These are phyloP conservation scores for Xylaria arbuscula DNA, from an alignment of 2,329 filamentous ascomycete species.

Conservation along the genomic window DNA sequence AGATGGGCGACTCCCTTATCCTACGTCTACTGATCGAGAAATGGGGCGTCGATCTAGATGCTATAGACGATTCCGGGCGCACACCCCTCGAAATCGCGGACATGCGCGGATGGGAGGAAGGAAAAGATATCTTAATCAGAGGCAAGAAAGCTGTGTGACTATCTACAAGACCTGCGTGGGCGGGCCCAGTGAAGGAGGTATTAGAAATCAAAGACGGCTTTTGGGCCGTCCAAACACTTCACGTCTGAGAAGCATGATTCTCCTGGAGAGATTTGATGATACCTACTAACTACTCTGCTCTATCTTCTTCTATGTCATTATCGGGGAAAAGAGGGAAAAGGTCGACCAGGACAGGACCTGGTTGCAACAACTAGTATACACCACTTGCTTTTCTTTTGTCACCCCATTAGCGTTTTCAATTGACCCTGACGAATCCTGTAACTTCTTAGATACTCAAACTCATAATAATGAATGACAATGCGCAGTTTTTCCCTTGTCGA, in stretches of 20 bases:
- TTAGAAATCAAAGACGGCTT: constrained; percentile 33
- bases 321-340: background rate
- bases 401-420: background rate
- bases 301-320: constrained; percentile 6
- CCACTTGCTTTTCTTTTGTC: background rate
- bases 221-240: constrained; percentile 11
- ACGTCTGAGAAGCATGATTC: constrained; percentile 1
- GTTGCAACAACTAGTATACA: background rate
- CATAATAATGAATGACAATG: background rate
- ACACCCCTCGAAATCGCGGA: constrained; percentile 68
- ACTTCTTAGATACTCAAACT: background rate
- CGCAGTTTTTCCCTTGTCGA: background rate
- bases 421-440: background rate
- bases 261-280: constrained; percentile 3
- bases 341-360: constrained; percentile 4
- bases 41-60: constrained; percentile 62
- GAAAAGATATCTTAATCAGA: constrained; percentile 58
- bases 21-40: constrained; percentile 63
- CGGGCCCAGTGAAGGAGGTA: constrained; percentile 28
- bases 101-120: constrained; percentile 69
- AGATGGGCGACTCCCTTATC: constrained; percentile 69
- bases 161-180: constrained; percentile 25
- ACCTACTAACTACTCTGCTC: constrained; percentile 10
- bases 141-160: constrained; percentile 41
- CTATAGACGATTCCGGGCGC: constrained; percentile 64